phyloP scores from a whole-genome alignment of 805 yeast genomes.

The Brettanomyces bruxellensis region DNA sequence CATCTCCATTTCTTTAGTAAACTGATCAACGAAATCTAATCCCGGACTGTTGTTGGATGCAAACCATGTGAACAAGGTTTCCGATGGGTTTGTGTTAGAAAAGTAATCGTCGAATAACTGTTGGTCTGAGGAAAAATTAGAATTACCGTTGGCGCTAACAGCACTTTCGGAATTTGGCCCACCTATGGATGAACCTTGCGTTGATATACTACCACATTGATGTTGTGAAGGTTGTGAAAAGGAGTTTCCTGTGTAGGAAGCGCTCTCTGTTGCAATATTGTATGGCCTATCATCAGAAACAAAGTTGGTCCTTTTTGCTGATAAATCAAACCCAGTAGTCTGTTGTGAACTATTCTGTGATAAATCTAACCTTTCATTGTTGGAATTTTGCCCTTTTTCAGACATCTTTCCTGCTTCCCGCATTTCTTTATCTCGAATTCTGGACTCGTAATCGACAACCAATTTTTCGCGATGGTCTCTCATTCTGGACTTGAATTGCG shows the following conservation, averaged over 20 bases:
- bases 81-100: conserved; percentile 24
- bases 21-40: conserved; percentile 59
- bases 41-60: conserved; percentile 40
- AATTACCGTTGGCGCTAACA: too few relatives aligned
- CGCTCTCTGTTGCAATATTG: background rate
- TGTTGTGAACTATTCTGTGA: too few relatives aligned
- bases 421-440: conserved; percentile 10
- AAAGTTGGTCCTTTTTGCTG: too few relatives aligned
- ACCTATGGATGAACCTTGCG: background rate
- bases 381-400: background rate
- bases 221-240: background rate
- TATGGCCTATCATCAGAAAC: too few relatives aligned
- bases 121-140: conserved; percentile 12
- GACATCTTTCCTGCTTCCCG: conserved; percentile 2
- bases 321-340: too few relatives aligned
- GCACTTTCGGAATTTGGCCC: background rate
- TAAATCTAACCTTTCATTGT: background rate
- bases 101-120: conserved; percentile 25
- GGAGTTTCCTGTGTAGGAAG: background rate
- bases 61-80: conserved; percentile 41
- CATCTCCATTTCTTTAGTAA: conserved; percentile 73
- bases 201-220: background rate
- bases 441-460: conserved; percentile 20
- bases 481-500: conserved; percentile 52
- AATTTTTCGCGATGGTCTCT: conserved; percentile 12